Evolutionary conservation across 768 basidiomycete species (phyloP).

Genomic region (Suillus brevipes): DNA sequence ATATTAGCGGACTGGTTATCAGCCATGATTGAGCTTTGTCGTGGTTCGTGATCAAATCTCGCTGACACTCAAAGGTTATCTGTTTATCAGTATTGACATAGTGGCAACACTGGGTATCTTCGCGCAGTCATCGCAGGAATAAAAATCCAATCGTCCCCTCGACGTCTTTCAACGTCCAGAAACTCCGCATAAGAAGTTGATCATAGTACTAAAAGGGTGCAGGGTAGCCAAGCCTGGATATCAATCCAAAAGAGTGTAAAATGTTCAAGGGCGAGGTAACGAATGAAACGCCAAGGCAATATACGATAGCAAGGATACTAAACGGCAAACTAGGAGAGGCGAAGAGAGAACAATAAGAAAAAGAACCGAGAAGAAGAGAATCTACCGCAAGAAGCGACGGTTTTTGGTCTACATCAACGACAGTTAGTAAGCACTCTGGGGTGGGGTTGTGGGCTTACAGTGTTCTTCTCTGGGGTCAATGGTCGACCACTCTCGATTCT

Average conservation of each 20-base stretch:
- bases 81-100: conserved; percentile 33
- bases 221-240: conserved; percentile 49
- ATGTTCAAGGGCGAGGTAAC: conserved; percentile 41
- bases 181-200: conserved; percentile 39
- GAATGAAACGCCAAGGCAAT: conserved; percentile 37
- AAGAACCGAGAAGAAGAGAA: conserved; percentile 3
- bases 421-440: conserved; percentile 14
- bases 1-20: conserved; percentile 41
- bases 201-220: conserved; percentile 47
- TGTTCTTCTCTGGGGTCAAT: conserved; percentile 90
- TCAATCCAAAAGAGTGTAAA: conserved; percentile 61
- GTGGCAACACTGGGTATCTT: conserved; percentile 38
- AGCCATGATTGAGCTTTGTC: conserved; percentile 44
- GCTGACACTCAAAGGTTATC: conserved; percentile 20
- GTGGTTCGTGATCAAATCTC: conserved; percentile 6
- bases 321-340: conserved; percentile 40
- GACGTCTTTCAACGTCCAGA: conserved; percentile 21
- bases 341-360: conserved; percentile 25
- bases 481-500: conserved; percentile 93
- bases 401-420: conserved; percentile 32
- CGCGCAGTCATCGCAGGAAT: conserved; percentile 19
- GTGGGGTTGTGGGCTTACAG: conserved; percentile 49
- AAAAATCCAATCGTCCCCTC: conserved; percentile 28
- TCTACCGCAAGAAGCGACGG: conserved; percentile 38
- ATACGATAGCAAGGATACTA: conserved; percentile 44